Conservation (phyloP, 345 rosid species). For the Citrus hindsii region DNA sequence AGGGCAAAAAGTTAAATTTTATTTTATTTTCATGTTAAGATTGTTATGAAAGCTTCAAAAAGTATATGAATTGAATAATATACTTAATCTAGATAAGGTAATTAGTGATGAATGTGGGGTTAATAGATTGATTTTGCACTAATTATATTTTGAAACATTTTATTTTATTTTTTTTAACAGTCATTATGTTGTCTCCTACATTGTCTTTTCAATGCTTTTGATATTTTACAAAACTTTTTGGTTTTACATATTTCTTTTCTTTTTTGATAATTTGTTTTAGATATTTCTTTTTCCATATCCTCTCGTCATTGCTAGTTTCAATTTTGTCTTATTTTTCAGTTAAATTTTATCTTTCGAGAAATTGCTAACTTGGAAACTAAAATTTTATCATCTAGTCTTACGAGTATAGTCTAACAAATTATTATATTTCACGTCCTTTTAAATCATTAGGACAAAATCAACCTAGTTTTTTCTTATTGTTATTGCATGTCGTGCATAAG, state of each 20-base stretch:
- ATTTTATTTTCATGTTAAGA: background rate
- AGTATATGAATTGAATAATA: background rate
- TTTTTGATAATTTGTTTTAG: too few relatives aligned
- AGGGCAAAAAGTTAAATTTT: background rate
- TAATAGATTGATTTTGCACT: background rate
- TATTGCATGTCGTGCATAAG: too few relatives aligned
- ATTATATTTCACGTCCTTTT: too few relatives aligned
- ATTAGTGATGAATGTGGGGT: background rate
- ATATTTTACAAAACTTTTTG: too few relatives aligned
- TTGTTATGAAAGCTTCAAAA: background rate
- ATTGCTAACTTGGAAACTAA: background rate
- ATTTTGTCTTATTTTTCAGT: background rate
- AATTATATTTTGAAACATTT: background rate
- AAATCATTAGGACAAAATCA: too few relatives aligned
- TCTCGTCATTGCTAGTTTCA: too few relatives aligned
- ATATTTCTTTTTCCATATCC: too few relatives aligned
- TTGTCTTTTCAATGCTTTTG: background rate
- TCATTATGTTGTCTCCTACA: background rate
- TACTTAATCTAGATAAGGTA: background rate
- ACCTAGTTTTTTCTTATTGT: too few relatives aligned
- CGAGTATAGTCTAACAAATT: too few relatives aligned
- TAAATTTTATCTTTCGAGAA: background rate
- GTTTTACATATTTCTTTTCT: too few relatives aligned
- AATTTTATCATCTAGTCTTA: too few relatives aligned
- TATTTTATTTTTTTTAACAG: background rate